Evolutionary conservation across 2,329 filamentous ascomycete species (phyloP), one percentile per base, ranked within the genome.

Genomic region (Microsporum canis): DNA sequence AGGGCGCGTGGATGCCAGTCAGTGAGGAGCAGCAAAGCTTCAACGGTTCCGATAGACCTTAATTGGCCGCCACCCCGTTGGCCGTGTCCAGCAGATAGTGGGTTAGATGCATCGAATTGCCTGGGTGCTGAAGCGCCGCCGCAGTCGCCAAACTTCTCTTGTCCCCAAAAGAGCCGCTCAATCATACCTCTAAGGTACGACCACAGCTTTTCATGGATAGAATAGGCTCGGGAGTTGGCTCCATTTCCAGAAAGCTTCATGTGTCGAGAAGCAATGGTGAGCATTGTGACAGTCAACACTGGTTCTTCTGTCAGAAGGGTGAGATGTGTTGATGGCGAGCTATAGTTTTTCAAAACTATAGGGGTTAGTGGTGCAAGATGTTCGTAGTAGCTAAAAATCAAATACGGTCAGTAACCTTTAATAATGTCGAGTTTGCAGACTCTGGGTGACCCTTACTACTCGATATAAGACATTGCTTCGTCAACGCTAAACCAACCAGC

Each of bases 1-100:
- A 99, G 80, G 14, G 91, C 91, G 4, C 92, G 85, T 3, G 94
- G 94, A 72, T 97, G 92, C 92, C 94, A 99, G 70, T 99, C 94
- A 0, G 92, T 97, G 51, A 99, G 78, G 31, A 99, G 87, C 79
- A 99, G 85, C 36, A 99, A 77, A 38, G 91, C 95, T 75, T 99
- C 94, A 31, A 99, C 90, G 0, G 92, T 96, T 14, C 94, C 94
- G 2, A 99, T 78, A 0, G 92, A 96, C 59, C 94, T 83, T 59
- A 97, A 77, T 66, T 91, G 94, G 23, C 88, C 88, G 23, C 67
- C 85, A 80, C 7, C 77, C 73, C 62, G 61, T 10, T 62, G 59
- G 38, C 56, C 58, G 12, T 59, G 55, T 34, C 61, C 58, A 23
- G 60, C 34, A 43, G 62, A 61, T 27, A 59, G 39, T 12, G 63